Conservation (phyloP, 306 rosid genomes). For the Casuarina equisetifolia region DNA sequence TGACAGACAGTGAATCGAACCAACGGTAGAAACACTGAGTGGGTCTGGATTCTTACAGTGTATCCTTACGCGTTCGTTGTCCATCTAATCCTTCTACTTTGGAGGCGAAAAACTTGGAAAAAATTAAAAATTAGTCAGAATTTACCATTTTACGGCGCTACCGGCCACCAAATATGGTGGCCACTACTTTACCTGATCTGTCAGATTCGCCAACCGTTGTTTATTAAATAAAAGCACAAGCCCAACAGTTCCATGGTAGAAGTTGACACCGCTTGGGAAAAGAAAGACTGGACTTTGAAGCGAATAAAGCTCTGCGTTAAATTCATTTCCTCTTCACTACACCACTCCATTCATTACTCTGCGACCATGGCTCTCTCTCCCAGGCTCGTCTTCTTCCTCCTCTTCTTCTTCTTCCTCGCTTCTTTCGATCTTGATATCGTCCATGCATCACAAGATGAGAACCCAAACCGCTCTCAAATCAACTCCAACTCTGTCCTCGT, state of each 20-base stretch:
- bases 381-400: background rate
- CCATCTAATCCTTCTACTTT: too few species aligned
- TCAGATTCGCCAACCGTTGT: too few species aligned
- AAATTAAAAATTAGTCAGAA: too few species aligned
- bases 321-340: background rate
- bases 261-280: background rate
- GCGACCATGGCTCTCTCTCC: background rate
- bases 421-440: background rate
- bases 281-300: background rate
- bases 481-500: conserved; percentile 37
- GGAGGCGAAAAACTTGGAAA: too few species aligned
- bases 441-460: background rate
- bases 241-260: background rate
- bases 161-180: too few species aligned
- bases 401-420: background rate
- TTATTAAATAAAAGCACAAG: background rate
- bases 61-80: too few species aligned
- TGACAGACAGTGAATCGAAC: too few species aligned
- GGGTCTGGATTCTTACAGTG: too few species aligned
- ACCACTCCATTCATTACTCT: too few species aligned
- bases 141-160: too few species aligned
- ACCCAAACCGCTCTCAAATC: conserved; percentile 16
- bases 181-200: too few species aligned
- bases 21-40: too few species aligned
- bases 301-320: background rate